Evolutionary conservation across 2,329 filamentous ascomycete species (phyloP).

Genomic region (Clathrospora elynae): DNA sequence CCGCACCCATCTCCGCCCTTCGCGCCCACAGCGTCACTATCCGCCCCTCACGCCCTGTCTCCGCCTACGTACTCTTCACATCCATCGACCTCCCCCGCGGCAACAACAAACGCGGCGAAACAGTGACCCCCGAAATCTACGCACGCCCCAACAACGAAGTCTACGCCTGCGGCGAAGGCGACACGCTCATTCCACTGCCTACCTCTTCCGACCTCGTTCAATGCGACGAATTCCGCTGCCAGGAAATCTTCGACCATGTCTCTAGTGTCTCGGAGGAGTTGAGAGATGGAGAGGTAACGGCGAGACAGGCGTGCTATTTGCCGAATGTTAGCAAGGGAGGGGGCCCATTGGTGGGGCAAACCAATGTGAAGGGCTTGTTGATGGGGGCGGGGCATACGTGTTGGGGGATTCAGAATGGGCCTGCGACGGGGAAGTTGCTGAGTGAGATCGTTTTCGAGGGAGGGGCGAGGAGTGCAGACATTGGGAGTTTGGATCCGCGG

Average conservation of each 20-base stretch:
- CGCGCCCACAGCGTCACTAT: slow-evolving; percentile 69
- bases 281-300: slow-evolving; percentile 62
- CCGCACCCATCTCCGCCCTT: slow-evolving; percentile 63
- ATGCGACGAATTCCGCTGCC: slow-evolving; percentile 75
- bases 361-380: slow-evolving; percentile 73
- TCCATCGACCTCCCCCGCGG: slow-evolving; percentile 74
- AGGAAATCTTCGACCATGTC: slow-evolving; percentile 84
- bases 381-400: slow-evolving; percentile 92
- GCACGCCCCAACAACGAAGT: slow-evolving; percentile 85
- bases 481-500: slow-evolving; percentile 51
- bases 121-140: slow-evolving; percentile 90
- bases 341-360: slow-evolving; percentile 79
- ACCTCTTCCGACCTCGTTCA: slow-evolving; percentile 74
- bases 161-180: slow-evolving; percentile 93
- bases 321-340: slow-evolving; percentile 69
- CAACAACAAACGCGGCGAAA: slow-evolving; percentile 45
- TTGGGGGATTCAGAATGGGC: slow-evolving; percentile 97
- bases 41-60: slow-evolving; percentile 63
- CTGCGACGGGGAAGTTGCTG: slow-evolving; percentile 67
- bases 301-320: slow-evolving; percentile 89
- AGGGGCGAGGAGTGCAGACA: slow-evolving; percentile 49
- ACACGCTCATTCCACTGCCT: slow-evolving; percentile 75
- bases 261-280: slow-evolving; percentile 60
- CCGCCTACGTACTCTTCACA: slow-evolving; percentile 82
- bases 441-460: slow-evolving; percentile 56